phyloP scores from a whole-genome alignment of 2,329 filamentous ascomycete species.

The Pyrenophora tritici-repentis region DNA sequence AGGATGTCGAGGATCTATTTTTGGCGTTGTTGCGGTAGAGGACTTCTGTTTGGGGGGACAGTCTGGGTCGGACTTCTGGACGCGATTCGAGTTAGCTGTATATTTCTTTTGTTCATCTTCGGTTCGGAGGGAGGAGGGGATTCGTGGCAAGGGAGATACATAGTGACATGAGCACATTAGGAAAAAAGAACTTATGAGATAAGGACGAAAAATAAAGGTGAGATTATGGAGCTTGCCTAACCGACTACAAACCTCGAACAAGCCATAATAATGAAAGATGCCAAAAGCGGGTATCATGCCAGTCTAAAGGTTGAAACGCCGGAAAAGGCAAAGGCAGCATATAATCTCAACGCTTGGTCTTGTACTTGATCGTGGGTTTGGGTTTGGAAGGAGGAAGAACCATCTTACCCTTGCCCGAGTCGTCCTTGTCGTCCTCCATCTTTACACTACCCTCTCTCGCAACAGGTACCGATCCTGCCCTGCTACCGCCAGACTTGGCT shows the following conservation, averaged over 20 bases:
- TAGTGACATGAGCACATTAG: slow-evolving; percentile 10
- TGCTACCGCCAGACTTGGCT: slow-evolving; percentile 48
- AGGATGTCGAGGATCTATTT: slow-evolving; percentile 34
- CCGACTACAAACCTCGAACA: slow-evolving; percentile 27
- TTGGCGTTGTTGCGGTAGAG: slow-evolving; percentile 57
- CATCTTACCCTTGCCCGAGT: slow-evolving; percentile 52
- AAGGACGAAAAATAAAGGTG: slow-evolving; percentile 9
- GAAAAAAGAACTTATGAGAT: slow-evolving; percentile 16
- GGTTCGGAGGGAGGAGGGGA: slow-evolving; percentile 1
- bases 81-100: not conserved
- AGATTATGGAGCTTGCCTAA: slow-evolving; percentile 23
- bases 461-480: slow-evolving; percentile 52
- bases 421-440: slow-evolving; percentile 54
- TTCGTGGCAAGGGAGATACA: slow-evolving; percentile 1
- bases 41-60: slow-evolving; percentile 53
- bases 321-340: slow-evolving; percentile 3
- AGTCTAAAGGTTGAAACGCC: slow-evolving; percentile 17
- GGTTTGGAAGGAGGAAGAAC: slow-evolving; percentile 34
- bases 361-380: slow-evolving; percentile 18
- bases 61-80: slow-evolving; percentile 33
- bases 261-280: slow-evolving; percentile 15
- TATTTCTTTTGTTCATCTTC: not conserved
- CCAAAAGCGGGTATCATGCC: slow-evolving; percentile 26
- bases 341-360: slow-evolving; percentile 21
- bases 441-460: slow-evolving; percentile 58